Evolutionary conservation across 202 grass and related monocot species (phyloP), one percentile per base, ranked within the genome.

Genomic region (Brachypodium distachyon): DNA sequence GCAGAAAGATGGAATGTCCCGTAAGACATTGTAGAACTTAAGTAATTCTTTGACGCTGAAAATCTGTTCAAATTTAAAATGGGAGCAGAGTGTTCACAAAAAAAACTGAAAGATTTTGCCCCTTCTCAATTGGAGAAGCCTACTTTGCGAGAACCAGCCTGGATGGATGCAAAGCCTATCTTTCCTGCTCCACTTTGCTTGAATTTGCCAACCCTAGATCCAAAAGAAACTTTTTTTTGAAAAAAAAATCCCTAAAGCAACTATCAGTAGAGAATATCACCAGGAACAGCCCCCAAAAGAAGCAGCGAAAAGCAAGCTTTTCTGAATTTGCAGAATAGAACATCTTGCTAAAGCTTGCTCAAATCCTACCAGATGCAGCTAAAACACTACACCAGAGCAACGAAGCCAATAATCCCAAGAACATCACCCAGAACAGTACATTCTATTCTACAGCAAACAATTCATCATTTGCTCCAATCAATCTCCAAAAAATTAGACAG

Each of bases 91-190:
- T 27, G 21, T 50, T 59, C 17, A 48, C 27, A 72, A 36, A 36
- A 69, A 5, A 27, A 14, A 48, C n/a, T n/a, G 37, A 34, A 60
- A 8, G 31, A 58, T 28, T 32, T 3, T 21, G 16, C 12, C 28
- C 42, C 44, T 64, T 62, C 36, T 63, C 32, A 29, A 9, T 34
- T 18, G 52, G 37, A 65, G 28, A 67, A 73, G 21, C 59, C 22
- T 9, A 31, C 58, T 74, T 79, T 79, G 28, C 57, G 12, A 49
- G 17, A 40, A 66, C 46, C 57, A 85, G n/a, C n/a, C n/a, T n/a
- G n/a, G n/a, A n/a, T 48, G 67, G 63, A 65, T 6, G 42, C 46
- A 44, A 41, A n/a, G n/a, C 36, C 9, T 13, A 27, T 64, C 12
- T 72, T 73, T n/a, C 0, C 8, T 78, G n/a, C 64, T 3, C n/a